A percentile compares a stretch with the other conserved stretches of the same genome.
These are phyloP conservation scores for Phaeophleospora eucalypticola DNA, from an alignment of 2,329 filamentous ascomycete genomes.

Conservation along the genomic window DNA sequence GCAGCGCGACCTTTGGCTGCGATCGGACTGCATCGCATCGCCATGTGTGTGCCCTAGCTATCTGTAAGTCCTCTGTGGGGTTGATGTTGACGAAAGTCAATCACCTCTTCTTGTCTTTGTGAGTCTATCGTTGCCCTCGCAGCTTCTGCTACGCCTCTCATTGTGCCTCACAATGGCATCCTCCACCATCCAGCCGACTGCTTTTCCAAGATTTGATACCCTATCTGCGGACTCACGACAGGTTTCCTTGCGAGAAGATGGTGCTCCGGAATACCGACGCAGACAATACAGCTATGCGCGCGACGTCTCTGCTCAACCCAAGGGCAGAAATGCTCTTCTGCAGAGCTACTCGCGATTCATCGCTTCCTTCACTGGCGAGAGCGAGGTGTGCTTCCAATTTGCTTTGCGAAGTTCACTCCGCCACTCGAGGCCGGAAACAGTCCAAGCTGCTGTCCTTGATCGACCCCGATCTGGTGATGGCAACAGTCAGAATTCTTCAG, in stretches of 20 bases:
- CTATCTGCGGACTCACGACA: conserved; percentile 1
- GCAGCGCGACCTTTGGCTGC: too few relatives aligned
- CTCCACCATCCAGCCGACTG: conserved; percentile 5
- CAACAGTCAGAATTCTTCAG: background rate
- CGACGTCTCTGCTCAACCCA: conserved; percentile 8
- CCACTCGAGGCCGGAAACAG: conserved; percentile 3
- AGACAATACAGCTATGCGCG: conserved; percentile 7
- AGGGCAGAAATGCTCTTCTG: conserved; percentile 11
- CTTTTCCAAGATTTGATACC: conserved; percentile 14
- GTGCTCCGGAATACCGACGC: background rate
- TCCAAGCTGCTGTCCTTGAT: conserved; percentile 7
- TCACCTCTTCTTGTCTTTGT: background rate
- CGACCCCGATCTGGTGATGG: too few relatives aligned
- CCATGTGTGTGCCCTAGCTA: background rate
- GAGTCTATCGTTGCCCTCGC: too few relatives aligned
- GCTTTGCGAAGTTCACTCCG: conserved; percentile 3
- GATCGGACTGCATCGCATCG: too few relatives aligned
- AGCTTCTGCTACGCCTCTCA: too few relatives aligned
- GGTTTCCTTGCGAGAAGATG: background rate
- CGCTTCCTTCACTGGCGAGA: conserved; percentile 12
- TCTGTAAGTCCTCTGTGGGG: background rate
- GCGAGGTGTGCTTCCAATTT: conserved; percentile 13
- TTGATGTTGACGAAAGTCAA: background rate
- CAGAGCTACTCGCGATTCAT: conserved; percentile 12
- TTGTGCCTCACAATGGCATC: conserved; percentile 7